phyloP scores from a whole-genome alignment of 1,139 yeast genomes.

The Petasospora rhodanensis region DNA sequence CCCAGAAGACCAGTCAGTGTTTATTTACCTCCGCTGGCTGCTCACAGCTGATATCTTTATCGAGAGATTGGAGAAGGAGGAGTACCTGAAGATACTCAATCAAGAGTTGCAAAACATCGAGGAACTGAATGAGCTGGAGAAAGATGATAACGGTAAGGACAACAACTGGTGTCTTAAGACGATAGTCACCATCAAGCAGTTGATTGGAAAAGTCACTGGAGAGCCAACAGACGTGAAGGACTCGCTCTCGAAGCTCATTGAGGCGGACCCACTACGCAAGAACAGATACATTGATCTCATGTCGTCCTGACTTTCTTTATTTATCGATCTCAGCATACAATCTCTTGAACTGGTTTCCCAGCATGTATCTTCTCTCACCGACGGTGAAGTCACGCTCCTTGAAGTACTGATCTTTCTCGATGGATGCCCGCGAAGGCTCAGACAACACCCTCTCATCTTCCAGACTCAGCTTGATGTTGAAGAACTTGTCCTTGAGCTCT shows the following conservation, averaged over 20 bases:
- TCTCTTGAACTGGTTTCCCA: conserved; percentile 45
- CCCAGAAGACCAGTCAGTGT: conserved; percentile 88
- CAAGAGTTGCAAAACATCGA: conserved; percentile 37
- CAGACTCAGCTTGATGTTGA: conserved; percentile 44
- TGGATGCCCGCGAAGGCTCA: conserved; percentile 19
- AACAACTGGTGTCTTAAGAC: conserved; percentile 69
- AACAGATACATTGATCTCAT: conserved; percentile 52
- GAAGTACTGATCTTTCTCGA: conserved; percentile 29
- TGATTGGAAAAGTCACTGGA: conserved; percentile 27
- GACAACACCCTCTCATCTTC: conserved; percentile 41
- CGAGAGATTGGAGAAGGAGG: conserved; percentile 25
- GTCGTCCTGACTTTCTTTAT: neutral
- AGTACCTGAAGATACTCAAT: conserved; percentile 32
- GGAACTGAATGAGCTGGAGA: conserved; percentile 59
- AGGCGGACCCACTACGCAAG: conserved; percentile 66
- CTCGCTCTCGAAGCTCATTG: conserved; percentile 40
- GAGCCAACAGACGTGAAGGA: conserved; percentile 24
- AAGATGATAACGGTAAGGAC: conserved; percentile 52
- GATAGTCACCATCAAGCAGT: conserved; percentile 42
- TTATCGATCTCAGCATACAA: conserved; percentile 26
- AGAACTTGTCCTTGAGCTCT: conserved; percentile 35
- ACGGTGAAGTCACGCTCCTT: conserved; percentile 28
- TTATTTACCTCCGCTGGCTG: conserved; percentile 88
- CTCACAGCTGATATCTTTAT: conserved; percentile 51
- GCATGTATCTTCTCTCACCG: conserved; percentile 48